phyloP scores from a whole-genome alignment of 352 stramenopile genomes.

The Phytophthora sansomeana region DNA sequence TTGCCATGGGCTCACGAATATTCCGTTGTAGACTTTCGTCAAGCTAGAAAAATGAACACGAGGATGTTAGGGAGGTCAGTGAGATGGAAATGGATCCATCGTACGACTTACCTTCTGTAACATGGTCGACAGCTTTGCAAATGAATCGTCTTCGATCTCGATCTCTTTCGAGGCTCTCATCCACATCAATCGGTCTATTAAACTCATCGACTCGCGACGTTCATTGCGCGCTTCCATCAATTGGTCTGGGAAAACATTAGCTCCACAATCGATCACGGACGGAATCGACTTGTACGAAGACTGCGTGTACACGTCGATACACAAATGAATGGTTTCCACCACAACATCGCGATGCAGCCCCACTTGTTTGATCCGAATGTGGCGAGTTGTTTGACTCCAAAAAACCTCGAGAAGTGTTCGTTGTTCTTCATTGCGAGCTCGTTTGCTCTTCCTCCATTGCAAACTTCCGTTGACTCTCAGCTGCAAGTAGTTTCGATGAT shows the following conservation, averaged over 20 bases:
- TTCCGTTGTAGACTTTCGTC: constrained; percentile 28
- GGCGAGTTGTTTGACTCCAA: constrained; percentile 38
- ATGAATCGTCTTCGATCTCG: constrained; percentile 25
- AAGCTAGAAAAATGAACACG: constrained; percentile 23
- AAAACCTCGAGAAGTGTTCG: constrained; percentile 18
- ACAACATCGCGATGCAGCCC: constrained; percentile 46
- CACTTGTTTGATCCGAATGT: constrained; percentile 38
- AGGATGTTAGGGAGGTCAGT: background rate
- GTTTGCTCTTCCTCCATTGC: constrained; percentile 26
- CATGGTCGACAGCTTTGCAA: constrained; percentile 19
- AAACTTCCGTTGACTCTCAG: constrained; percentile 31
- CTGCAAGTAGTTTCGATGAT: constrained; percentile 12
- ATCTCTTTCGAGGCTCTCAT: constrained; percentile 45
- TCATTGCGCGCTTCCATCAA: constrained; percentile 26
- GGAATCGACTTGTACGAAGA: constrained; percentile 19
- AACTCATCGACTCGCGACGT: constrained; percentile 34
- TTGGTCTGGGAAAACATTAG: constrained; percentile 25
- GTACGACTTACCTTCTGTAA: constrained; percentile 31
- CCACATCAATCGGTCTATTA: constrained; percentile 44
- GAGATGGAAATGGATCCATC: background rate
- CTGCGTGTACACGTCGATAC: constrained; percentile 41
- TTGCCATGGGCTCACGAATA: constrained; percentile 37
- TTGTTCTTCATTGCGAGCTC: constrained; percentile 33
- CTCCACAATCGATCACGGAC: constrained; percentile 27
- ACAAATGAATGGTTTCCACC: constrained; percentile 48